Base-by-base conservation (phyloP, 192 early-diverging fungal genomes). In the Haplosporangium gracile region DNA sequence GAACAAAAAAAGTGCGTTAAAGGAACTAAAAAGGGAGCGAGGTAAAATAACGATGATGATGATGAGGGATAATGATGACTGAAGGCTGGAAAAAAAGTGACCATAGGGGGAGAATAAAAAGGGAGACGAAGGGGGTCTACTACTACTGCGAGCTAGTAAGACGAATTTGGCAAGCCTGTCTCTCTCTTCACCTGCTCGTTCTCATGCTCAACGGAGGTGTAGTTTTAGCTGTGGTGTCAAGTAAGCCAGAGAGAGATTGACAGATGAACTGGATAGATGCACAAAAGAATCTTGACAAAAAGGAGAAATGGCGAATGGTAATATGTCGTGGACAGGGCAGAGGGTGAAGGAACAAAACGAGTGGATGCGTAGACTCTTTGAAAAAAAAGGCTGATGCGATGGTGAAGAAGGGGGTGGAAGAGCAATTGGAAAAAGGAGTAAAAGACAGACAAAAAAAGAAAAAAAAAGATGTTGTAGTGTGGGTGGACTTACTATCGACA, bases 61-160 rank as follows among this genome's bases (percentile, higher is more conserved):
- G 3, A 11, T 32, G 60, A 65, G 57, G 55, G 57, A 63, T 63
- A 65, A 65, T 65, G 60, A 65, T 65, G 60, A 65, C 60, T 65
- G 60, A 65, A 65, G 60, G 13, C 4, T 13, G 26, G 29, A 32
- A 29, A 26, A 65, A 65, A 65, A 29, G 60, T 32, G 60, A 32
- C 29, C 60, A 32, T 65, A 32, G 11, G 60, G n/a, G 10, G 16
- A n/a, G n/a, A 60, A 26, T 26, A 51, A 51, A 22, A 51, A 43
- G 42, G n/a, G 26, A 60, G 47, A 51, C 24, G n/a, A 60, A 60
- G 8, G 22, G 55, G 16, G 24, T 60, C 13, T 32, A 65, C 10
- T 32, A 15, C 60, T 32, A 65, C 29, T 16, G 32, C 26, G n/a
- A 60, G 55, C 55, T 60, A 60, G 55, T 60, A 26, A 60, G 11